phyloP scores from a whole-genome alignment of 225 moss, liverwort and hornwort species.

The Pseudisothecium myosuroides region DNA sequence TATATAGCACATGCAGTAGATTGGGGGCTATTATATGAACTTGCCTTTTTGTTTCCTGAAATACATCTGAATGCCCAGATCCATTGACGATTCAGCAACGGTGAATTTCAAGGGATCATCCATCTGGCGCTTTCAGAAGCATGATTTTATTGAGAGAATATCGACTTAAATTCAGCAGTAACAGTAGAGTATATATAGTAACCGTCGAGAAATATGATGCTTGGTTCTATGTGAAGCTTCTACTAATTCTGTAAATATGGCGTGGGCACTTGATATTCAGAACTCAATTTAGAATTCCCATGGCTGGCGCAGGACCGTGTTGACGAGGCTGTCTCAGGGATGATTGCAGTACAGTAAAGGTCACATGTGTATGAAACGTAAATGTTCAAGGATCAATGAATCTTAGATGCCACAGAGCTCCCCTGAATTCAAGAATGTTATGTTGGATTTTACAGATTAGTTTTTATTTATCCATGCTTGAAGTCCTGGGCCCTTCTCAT shows the following conservation, averaged over 20 bases:
- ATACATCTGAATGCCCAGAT: background rate
- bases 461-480: too few relatives aligned
- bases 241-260: background rate
- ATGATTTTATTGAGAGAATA: background rate
- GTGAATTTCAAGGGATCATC: background rate
- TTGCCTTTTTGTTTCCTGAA: background rate
- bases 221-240: background rate
- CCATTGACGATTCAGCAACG: background rate
- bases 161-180: background rate
- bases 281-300: background rate
- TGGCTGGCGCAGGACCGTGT: background rate
- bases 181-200: background rate
- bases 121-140: background rate
- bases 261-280: background rate
- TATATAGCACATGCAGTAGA: background rate
- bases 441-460: too few relatives aligned
- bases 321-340: background rate
- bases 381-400: too few relatives aligned
- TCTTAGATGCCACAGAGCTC: too few relatives aligned
- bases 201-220: background rate
- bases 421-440: too few relatives aligned
- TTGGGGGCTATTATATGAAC: background rate
- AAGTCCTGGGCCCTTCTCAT: too few relatives aligned
- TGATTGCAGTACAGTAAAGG: background rate
- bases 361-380: too few relatives aligned